phyloP scores from a whole-genome alignment of 352 stramenopile genomes.

The Peronospora farinosa region DNA sequence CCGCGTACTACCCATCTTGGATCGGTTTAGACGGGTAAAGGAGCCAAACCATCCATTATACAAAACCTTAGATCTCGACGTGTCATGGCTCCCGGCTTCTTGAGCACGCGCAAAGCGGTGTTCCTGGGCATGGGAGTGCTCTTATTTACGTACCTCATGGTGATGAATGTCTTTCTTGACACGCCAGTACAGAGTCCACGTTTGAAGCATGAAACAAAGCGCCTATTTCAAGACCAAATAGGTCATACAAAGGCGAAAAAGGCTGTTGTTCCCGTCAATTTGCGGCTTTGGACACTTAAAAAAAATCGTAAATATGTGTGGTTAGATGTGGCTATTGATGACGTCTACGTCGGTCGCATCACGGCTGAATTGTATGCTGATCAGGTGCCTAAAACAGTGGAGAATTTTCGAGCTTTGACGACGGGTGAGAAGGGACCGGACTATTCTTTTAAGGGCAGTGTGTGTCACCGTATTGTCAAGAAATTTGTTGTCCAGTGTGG shows the following conservation, averaged over 20 bases:
- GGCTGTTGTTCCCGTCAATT: slow-evolving; percentile 10
- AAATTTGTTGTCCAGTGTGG: slow-evolving; percentile 98
- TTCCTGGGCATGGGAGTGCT: slow-evolving; percentile 46
- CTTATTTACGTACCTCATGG: slow-evolving; percentile 57
- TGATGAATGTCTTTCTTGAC: slow-evolving; percentile 65
- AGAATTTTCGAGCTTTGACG: slow-evolving; percentile 96
- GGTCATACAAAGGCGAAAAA: slow-evolving; percentile 8
- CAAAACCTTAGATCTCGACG: slow-evolving; percentile 7
- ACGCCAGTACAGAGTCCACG: slow-evolving; percentile 20
- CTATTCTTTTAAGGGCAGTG: slow-evolving; percentile 94
- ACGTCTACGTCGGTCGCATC: slow-evolving; percentile 58
- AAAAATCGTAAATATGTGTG: slow-evolving; percentile 74
- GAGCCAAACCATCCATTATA: too few relatives aligned
- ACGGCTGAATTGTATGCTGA: slow-evolving; percentile 89
- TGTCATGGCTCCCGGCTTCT: background rate
- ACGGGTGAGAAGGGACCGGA: slow-evolving; percentile 92
- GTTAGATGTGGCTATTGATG: slow-evolving; percentile 79
- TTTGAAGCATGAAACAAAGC: slow-evolving; percentile 6
- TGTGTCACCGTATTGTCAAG: slow-evolving; percentile 97
- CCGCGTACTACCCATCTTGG: too few relatives aligned
- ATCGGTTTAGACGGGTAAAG: too few relatives aligned
- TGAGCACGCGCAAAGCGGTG: slow-evolving; percentile 53
- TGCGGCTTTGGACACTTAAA: slow-evolving; percentile 4
- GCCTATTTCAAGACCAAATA: slow-evolving; percentile 8
- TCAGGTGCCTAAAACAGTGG: slow-evolving; percentile 94